Evolutionary conservation across 192 early-diverging fungal species (phyloP).

Genomic region (Coemansia sp.): DNA sequence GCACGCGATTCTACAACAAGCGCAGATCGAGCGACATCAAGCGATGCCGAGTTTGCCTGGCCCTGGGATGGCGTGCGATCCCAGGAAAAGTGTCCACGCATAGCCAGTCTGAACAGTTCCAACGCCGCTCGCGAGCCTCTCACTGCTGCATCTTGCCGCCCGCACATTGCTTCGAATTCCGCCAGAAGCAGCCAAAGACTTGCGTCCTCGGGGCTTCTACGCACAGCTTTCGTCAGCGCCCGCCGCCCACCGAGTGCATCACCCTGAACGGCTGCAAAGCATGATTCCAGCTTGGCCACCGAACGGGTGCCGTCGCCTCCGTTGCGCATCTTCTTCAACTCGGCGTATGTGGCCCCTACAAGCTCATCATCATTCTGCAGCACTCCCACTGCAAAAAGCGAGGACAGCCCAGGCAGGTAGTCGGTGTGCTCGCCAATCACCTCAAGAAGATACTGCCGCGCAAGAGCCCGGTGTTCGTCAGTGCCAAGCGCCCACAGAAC

Average conservation of each 20-base stretch:
- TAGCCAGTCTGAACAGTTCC: constrained; percentile 18
- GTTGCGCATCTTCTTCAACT: constrained; percentile 18
- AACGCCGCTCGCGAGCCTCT: constrained; percentile 19
- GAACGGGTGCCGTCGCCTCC: constrained; percentile 10
- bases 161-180: constrained; percentile 18
- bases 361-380: constrained; percentile 41
- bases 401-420: constrained; percentile 22
- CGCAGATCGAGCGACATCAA: constrained; percentile 18
- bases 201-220: constrained; percentile 19
- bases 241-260: constrained; percentile 27
- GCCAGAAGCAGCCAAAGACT: constrained; percentile 33
- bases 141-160: background rate
- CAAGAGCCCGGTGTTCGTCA: constrained; percentile 71
- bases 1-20: constrained; percentile 12
- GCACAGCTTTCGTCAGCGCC: constrained; percentile 26
- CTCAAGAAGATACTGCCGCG: constrained; percentile 75
- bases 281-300: constrained; percentile 23
- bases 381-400: constrained; percentile 53
- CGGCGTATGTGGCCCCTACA: constrained; percentile 26
- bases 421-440: constrained; percentile 20
- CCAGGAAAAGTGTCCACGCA: constrained; percentile 31
- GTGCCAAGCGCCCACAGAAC: constrained; percentile 89
- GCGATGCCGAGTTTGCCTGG: constrained; percentile 20
- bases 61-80: constrained; percentile 17
- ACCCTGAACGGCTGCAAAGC: constrained; percentile 27